Percentiles rank a stretch among this genome's conserved stretches.
These are phyloP conservation scores for Amylostereum chailletii DNA, from an alignment of 1,284 basidiomycete species.

Conservation along the genomic window DNA sequence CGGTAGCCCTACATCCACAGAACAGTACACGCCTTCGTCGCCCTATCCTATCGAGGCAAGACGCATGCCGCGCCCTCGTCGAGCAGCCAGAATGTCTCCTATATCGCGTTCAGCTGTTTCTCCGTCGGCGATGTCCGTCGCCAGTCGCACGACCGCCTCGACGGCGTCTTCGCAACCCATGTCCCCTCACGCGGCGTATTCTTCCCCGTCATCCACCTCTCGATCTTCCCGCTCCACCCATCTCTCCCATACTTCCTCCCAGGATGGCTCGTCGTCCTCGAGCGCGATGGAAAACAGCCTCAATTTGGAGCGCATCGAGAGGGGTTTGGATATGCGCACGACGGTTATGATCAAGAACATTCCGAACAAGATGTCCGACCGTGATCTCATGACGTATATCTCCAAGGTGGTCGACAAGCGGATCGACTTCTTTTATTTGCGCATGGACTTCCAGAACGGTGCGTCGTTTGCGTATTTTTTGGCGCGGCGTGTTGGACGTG, in stretches of 20 bases:
- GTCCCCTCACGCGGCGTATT: too few species aligned
- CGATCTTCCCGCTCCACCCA: too few species aligned
- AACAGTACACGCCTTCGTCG: too few species aligned
- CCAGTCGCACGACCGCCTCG: too few species aligned
- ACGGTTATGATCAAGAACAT: constrained; percentile 88
- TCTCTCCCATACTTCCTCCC: not conserved
- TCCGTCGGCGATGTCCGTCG: too few species aligned
- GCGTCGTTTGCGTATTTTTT: constrained; percentile 13
- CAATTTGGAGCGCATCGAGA: constrained; percentile 62
- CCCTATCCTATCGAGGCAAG: too few species aligned
- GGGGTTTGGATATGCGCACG: constrained; percentile 71
- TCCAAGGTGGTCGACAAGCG: constrained; percentile 54
- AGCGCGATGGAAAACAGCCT: constrained; percentile 41
- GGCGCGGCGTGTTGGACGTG: not conserved
- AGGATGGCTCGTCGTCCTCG: not conserved
- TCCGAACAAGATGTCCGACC: constrained; percentile 81
- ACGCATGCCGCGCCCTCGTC: too few species aligned
- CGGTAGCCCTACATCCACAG: too few species aligned
- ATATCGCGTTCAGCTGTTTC: too few species aligned
- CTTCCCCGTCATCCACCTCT: too few species aligned
- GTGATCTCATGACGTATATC: constrained; percentile 64
- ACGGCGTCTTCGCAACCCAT: too few species aligned
- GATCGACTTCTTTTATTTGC: constrained; percentile 79
- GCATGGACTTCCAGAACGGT: constrained; percentile 81
- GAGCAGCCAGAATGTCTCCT: too few species aligned